Base-by-base conservation (phyloP, 176 grass and related monocot species). In the Eleusine coracana region DNA sequence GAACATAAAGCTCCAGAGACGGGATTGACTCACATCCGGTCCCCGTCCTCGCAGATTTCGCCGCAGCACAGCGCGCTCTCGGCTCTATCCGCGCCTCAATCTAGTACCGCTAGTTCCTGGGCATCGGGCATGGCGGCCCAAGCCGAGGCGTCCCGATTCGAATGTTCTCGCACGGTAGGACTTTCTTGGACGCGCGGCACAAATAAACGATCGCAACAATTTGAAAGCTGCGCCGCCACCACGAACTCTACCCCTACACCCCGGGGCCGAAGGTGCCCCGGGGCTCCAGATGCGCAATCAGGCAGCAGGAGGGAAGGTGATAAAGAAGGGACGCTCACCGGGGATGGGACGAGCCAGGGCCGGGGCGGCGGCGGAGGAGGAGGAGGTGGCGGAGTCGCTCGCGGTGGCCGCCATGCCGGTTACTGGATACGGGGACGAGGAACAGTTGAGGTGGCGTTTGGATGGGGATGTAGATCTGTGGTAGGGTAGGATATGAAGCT, bases 341-440 rank as follows among this genome's bases (percentile, higher is more conserved):
- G 68, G 84, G 52, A 80, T 21, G 21, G 80, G 2, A 23, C 68
- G 74, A 44, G n/a, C 16, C 65, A 16, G 59, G 28, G 34, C 38
- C 17, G 45, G 12, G 10, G 37, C 10, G 34, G 72, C 34, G 7
- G 17, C 4, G 20, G 12, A 34, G 4, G 52, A 31, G 21, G 44
- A 8, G 65, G 64, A 59, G 31, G 70, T 18, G 20, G 12, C 16
- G 27, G 52, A 6, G 13, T 14, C 25, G 28, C 49, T 20, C 25
- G 25, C 37, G 12, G 73, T 10, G 34, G 68, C 48, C 16, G 79
- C 78, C 84, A 87, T 86, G 36, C 21, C 56, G 31, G 9, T 74
- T 11, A 29, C 25, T 58, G 64, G 71, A 71, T 79, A 46, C 15
- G 36, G 60, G 60, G 2, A 28, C 59, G 2, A 28, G 59, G 10